A percentile compares a stretch with the other conserved stretches of the same genome.
Evolutionary conservation across 805 yeast species (phyloP).

Genomic region (Kluyveromyces siamensis): DNA sequence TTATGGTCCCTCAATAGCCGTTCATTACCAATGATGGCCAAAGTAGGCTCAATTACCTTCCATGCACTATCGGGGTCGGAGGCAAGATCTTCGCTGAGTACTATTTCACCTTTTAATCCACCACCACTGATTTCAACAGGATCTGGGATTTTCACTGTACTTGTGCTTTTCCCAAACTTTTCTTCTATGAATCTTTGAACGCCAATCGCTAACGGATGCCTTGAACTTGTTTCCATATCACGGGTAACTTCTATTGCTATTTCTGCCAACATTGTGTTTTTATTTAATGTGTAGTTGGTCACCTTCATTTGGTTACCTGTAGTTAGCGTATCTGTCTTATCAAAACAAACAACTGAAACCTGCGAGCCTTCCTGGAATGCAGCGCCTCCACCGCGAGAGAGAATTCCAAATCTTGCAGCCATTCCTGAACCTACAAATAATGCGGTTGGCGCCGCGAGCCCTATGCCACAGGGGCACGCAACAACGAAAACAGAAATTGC

Average conservation of each 20-base stretch:
- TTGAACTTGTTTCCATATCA: slow-evolving; percentile 54
- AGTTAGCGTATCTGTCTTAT: slow-evolving; percentile 73
- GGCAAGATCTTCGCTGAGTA: slow-evolving; percentile 14
- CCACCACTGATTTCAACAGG: slow-evolving; percentile 51
- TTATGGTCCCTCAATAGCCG: slow-evolving; percentile 41
- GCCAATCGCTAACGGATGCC: slow-evolving; percentile 61
- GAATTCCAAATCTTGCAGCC: slow-evolving; percentile 68
- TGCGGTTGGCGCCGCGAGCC: slow-evolving; percentile 80
- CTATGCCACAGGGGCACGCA: slow-evolving; percentile 83
- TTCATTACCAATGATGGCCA: slow-evolving; percentile 53
- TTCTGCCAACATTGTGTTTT: slow-evolving; percentile 8
- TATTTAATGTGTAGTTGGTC: slow-evolving; percentile 37
- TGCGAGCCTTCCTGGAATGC: slow-evolving; percentile 72
- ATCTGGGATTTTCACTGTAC: slow-evolving; percentile 34
- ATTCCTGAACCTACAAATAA: slow-evolving; percentile 70
- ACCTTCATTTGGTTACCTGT: slow-evolving; percentile 49
- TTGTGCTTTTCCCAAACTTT: slow-evolving; percentile 10
- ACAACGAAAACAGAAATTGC: slow-evolving; percentile 73
- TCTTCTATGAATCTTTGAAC: slow-evolving; percentile 35
- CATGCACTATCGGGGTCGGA: slow-evolving; percentile 17
- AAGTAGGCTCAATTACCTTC: slow-evolving; percentile 28
- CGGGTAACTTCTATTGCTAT: slow-evolving; percentile 37
- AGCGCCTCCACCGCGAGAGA: slow-evolving; percentile 74
- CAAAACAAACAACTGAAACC: slow-evolving; percentile 59
- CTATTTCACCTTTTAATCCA: slow-evolving; percentile 43